These are phyloP conservation scores for Aspergillus glaucus DNA, from an alignment of 2,329 filamentous ascomycete genomes.

Conservation along the genomic window DNA sequence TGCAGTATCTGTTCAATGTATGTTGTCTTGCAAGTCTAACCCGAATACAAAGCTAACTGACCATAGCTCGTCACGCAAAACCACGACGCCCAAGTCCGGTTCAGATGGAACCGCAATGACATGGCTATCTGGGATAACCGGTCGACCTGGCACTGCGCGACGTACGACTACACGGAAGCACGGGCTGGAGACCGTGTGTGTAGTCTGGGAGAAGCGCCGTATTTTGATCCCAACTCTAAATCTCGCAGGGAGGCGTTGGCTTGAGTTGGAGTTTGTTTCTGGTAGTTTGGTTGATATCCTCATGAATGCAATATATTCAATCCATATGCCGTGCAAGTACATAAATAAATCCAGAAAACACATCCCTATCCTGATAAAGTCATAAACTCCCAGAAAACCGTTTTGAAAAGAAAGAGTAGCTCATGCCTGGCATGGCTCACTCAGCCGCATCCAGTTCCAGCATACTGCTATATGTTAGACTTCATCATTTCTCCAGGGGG, in stretches of 20 bases:
- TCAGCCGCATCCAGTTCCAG: conserved; percentile 50
- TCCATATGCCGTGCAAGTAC: too few species aligned
- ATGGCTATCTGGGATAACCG: conserved; percentile 25
- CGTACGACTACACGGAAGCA: conserved; percentile 28
- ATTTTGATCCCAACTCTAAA: conserved; percentile 39
- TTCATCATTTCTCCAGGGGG: neutral
- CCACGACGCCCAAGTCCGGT: conserved; percentile 47
- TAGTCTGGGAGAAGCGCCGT: conserved; percentile 48
- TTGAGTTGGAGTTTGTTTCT: neutral
- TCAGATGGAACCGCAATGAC: conserved; percentile 46
- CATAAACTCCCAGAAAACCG: too few species aligned
- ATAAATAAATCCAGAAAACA: too few species aligned
- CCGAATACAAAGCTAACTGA: conserved; percentile 1
- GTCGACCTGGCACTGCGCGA: conserved; percentile 40
- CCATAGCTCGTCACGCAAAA: conserved; percentile 38
- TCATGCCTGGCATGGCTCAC: conserved; percentile 21
- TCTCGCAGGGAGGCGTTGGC: conserved; percentile 33
- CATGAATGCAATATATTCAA: neutral
- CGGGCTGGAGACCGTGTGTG: conserved; percentile 46
- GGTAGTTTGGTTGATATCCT: neutral
- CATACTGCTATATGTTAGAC: conserved; percentile 39
- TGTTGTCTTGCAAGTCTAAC: neutral
- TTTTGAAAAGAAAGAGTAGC: neutral
- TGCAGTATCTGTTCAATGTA: conserved; percentile 39
- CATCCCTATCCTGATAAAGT: too few species aligned